phyloP scores from a whole-genome alignment of 768 basidiomycete species.

The Lentinula detonsa region DNA sequence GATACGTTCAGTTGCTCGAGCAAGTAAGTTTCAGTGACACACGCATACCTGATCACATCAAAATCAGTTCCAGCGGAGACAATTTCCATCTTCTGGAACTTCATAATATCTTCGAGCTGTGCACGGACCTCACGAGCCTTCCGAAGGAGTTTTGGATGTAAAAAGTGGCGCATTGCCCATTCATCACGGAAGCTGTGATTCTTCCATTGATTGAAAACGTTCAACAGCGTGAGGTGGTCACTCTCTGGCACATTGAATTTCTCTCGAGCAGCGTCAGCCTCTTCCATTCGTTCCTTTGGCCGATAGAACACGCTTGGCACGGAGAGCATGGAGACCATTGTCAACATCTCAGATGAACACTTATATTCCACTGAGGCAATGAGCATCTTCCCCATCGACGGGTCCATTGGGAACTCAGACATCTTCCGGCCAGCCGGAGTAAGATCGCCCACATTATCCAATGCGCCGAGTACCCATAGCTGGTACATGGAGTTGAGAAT shows the following conservation, averaged over 20 bases:
- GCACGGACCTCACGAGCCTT: slow-evolving; percentile 94
- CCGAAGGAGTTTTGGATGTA: slow-evolving; percentile 92
- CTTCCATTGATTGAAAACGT: slow-evolving; percentile 99
- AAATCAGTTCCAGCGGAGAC: slow-evolving; percentile 93
- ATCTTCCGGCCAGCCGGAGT: slow-evolving; percentile 91
- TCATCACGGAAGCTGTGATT: slow-evolving; percentile 92
- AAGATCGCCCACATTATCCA: slow-evolving; percentile 96
- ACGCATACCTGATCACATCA: slow-evolving; percentile 66
- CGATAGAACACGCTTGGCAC: slow-evolving; percentile 98
- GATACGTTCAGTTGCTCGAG: background rate
- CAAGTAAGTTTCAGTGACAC: background rate
- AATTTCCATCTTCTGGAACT: slow-evolving; percentile 94
- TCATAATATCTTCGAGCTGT: slow-evolving; percentile 99
- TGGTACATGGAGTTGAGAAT: slow-evolving; percentile 99
- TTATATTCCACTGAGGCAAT: slow-evolving; percentile 91
- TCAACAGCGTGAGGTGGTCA: slow-evolving; percentile 91
- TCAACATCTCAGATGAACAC: slow-evolving; percentile 94
- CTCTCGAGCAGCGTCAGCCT: slow-evolving; percentile 94
- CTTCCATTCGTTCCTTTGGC: slow-evolving; percentile 95
- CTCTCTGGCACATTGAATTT: slow-evolving; percentile 99
- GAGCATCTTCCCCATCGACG: slow-evolving; percentile 98
- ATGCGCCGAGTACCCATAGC: slow-evolving; percentile 95
- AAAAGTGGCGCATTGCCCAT: slow-evolving; percentile 92
- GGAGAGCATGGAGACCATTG: slow-evolving; percentile 97
- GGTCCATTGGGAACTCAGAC: slow-evolving; percentile 99